Evolutionary conservation across 1,284 basidiomycete species (phyloP).

Genomic region (Dichomitus squalens): DNA sequence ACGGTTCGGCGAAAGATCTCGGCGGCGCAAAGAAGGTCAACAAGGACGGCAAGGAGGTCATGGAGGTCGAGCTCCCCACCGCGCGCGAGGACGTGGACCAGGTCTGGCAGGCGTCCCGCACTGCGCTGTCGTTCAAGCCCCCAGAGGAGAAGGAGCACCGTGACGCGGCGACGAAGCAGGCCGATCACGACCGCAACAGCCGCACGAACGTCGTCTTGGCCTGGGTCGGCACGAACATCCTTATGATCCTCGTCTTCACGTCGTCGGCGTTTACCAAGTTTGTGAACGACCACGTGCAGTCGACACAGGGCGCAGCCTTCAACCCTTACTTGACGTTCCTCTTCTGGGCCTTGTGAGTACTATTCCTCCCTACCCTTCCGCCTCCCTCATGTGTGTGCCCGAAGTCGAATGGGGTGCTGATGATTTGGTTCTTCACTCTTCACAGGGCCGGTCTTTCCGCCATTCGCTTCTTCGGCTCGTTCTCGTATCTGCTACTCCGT

Average conservation of each 20-base stretch:
- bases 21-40: constrained; percentile 86
- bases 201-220: constrained; percentile 84
- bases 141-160: constrained; percentile 79
- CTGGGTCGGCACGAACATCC: constrained; percentile 86
- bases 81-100: constrained; percentile 85
- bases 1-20: constrained; percentile 82
- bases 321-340: constrained; percentile 87
- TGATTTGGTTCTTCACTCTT: background rate
- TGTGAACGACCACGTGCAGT: constrained; percentile 55
- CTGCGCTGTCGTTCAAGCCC: constrained; percentile 65
- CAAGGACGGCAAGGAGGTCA: constrained; percentile 81
- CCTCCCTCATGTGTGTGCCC: background rate
- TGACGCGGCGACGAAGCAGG: constrained; percentile 85
- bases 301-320: constrained; percentile 55
- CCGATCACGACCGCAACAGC: constrained; percentile 84
- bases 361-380: background rate
- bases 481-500: constrained; percentile 77
- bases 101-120: constrained; percentile 76
- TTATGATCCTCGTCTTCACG: constrained; percentile 84
- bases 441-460: constrained; percentile 75
- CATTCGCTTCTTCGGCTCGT: constrained; percentile 78
- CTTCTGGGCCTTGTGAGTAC: constrained; percentile 77
- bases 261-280: constrained; percentile 73
- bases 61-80: constrained; percentile 85
- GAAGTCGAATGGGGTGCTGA: constrained; percentile 3